Conservation (phyloP, 73 alveolate species). For the Tetrahymena borealis region DNA sequence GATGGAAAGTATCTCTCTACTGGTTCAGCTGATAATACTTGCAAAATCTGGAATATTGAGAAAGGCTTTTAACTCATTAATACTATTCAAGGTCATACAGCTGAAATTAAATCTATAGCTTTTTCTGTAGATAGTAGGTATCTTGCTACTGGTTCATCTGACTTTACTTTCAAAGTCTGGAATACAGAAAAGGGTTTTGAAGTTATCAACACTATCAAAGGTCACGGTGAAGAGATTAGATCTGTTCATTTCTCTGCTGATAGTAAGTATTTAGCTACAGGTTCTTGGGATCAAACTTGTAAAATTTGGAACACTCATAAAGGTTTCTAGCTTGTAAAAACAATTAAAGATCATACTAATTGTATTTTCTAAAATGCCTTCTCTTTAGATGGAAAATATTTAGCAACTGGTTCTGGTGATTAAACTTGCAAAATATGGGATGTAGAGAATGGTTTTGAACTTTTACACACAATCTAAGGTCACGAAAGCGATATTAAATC, state of each 20-base stretch:
- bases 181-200: not conserved
- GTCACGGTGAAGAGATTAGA: conserved; percentile 50
- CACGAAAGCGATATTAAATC: not conserved
- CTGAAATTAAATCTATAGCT: not conserved
- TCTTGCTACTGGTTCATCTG: not conserved
- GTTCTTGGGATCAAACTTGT: conserved; percentile 42
- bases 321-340: not conserved
- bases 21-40: not conserved
- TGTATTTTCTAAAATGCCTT: not conserved
- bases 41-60: not conserved
- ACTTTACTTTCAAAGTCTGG: not conserved
- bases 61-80: not conserved
- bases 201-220: conserved; percentile 43
- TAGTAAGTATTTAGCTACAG: conserved; percentile 59
- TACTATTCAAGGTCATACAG: not conserved
- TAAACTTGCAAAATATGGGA: not conserved
- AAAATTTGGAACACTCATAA: conserved; percentile 7
- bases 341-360: not conserved
- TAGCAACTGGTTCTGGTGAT: not conserved
- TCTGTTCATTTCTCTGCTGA: conserved; percentile 50
- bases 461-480: not conserved
- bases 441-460: not conserved
- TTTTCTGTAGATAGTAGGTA: not conserved
- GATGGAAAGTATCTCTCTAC: not conserved
- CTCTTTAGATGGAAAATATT: not conserved